Evolutionary conservation across 2,329 filamentous ascomycete genomes (phyloP), one percentile per base, ranked within the genome.

Genomic region (Scytalidium sp.): DNA sequence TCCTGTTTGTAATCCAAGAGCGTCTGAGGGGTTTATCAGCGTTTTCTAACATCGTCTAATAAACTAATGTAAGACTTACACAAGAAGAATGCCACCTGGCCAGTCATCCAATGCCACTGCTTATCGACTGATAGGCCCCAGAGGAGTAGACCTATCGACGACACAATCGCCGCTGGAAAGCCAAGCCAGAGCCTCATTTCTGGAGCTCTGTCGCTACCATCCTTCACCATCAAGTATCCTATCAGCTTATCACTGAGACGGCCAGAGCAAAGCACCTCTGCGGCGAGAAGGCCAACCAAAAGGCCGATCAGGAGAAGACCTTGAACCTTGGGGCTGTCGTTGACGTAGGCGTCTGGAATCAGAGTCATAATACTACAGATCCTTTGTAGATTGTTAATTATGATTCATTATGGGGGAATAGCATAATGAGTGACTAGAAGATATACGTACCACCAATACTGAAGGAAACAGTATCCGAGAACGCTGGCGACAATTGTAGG

Each of bases 151-250:
- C 79, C 79, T 6, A 78, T 60, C 63, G 71, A 69, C 1, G 71
- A 77, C 10, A 79, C 50, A 3, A 75, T 8, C 2, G 72, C 69
- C 11, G 76, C 78, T 6, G 79, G 79, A 61, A 80, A 81, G 2
- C 70, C 71, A 11, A 81, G 61, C 76, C 77, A 82, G 19, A 82
- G 60, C 15, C 79, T 68, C 76, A 79, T 79, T 62, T 83, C 79
- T 0, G 79, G 67, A 1, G 73, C 64, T 25, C 74, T 70, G 6
- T 72, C 55, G 21, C 69, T 68, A 15, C 62, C 62, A 51, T 76
- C 76, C 43, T 63, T 66, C 54, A 67, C 71, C 1, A 75, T 70
- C 27, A 81, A 57, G 36, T 60, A 61, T n/a, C 67, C 50, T n/a
- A 80, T 69, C 13, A 82, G 68, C 48, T 61, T 65, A 60, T 82